phyloP scores from a whole-genome alignment of 768 basidiomycete genomes.

The Lactarius tabidus region DNA sequence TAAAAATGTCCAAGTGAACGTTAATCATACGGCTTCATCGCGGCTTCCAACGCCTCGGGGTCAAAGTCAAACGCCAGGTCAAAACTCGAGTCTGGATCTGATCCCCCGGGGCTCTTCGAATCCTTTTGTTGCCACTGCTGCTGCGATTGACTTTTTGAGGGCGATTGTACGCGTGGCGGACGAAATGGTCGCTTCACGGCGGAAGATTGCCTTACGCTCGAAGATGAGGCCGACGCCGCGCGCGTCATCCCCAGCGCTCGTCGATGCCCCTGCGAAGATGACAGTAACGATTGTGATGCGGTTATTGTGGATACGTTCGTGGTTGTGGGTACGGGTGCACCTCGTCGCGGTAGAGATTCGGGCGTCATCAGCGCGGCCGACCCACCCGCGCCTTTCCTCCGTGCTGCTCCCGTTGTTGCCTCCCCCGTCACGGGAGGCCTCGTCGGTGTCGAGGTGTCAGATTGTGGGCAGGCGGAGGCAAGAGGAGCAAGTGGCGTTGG shows the following conservation, averaged over 20 bases:
- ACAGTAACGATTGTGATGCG: not conserved
- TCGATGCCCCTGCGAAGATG: constrained; percentile 5
- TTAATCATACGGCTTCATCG: constrained; percentile 16
- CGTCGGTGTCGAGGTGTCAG: not conserved
- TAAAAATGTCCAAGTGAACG: not conserved
- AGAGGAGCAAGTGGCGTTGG: not conserved
- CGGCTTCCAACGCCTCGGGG: constrained; percentile 17
- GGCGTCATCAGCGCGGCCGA: not conserved
- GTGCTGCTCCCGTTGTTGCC: not conserved
- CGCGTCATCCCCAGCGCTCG: constrained; percentile 19
- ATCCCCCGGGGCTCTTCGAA: not conserved
- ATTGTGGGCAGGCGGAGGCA: not conserved
- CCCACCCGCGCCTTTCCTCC: not conserved
- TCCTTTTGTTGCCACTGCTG: not conserved
- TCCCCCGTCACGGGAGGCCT: not conserved
- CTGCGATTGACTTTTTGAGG: not conserved
- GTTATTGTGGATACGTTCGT: not conserved
- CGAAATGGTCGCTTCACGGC: constrained; percentile 18
- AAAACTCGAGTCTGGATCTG: constrained; percentile 21
- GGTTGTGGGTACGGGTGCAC: not conserved
- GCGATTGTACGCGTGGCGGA: not conserved
- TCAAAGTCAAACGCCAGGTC: constrained; percentile 21
- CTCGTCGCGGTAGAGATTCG: not conserved
- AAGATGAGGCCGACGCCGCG: not conserved
- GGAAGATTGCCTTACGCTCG: not conserved